Evolutionary conservation across 768 basidiomycete genomes (phyloP).

Genomic region (Xerocomellus dryophilus): DNA sequence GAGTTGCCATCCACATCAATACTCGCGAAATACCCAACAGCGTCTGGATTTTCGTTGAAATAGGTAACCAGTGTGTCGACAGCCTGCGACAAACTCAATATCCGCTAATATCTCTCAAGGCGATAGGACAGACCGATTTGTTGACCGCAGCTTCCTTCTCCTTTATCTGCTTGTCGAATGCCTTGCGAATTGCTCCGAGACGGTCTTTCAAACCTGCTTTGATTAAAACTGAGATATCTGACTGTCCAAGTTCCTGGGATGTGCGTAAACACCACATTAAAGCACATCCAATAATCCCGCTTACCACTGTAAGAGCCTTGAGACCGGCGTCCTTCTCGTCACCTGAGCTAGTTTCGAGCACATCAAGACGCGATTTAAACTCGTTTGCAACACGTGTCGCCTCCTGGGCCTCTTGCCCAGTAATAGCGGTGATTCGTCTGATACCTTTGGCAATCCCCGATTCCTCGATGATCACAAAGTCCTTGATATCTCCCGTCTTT

Average conservation of each 20-base stretch:
- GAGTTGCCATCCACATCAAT: constrained; percentile 81
- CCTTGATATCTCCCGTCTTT: constrained; percentile 97
- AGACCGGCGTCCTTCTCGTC: constrained; percentile 86
- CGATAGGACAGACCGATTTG: constrained; percentile 57
- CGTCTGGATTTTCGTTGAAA: constrained; percentile 75
- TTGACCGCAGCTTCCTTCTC: constrained; percentile 73
- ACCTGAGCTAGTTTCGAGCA: constrained; percentile 56
- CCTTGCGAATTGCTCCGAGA: constrained; percentile 67
- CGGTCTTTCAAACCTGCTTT: constrained; percentile 80
- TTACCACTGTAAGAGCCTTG: constrained; percentile 74
- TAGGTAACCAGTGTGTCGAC: constrained; percentile 63
- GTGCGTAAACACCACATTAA: neutral
- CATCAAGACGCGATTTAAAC: constrained; percentile 60
- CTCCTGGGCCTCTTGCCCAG: constrained; percentile 88
- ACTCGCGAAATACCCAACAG: constrained; percentile 64
- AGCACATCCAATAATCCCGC: constrained; percentile 26
- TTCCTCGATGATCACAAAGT: constrained; percentile 92
- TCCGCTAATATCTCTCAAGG: neutral
- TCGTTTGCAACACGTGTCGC: constrained; percentile 66
- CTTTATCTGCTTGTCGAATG: constrained; percentile 81
- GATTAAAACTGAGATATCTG: constrained; percentile 81
- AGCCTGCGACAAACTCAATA: constrained; percentile 44
- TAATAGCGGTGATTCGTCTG: constrained; percentile 89
- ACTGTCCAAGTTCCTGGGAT: constrained; percentile 78
- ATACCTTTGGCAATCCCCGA: constrained; percentile 98